Base-by-base conservation (phyloP, 2,329 filamentous ascomycete genomes). In the Exophiala phaeomuriformis region DNA sequence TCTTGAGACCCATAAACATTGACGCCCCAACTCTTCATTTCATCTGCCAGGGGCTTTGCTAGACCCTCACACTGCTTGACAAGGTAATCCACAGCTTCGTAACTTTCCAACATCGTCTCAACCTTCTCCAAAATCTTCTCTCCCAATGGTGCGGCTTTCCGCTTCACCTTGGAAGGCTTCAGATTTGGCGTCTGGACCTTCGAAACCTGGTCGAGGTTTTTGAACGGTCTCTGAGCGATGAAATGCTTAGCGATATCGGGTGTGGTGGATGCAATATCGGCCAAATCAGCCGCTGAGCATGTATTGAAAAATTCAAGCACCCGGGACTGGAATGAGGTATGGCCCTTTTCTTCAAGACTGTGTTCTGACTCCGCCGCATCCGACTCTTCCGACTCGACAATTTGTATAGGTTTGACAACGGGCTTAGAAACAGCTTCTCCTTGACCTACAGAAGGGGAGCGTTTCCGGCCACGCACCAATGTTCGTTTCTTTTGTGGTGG, bases 231-330 rank as follows among this genome's bases (percentile, higher is more conserved):
- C 57, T 86, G 78, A 1, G 81, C 79, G 7, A 95, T 72, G 51
- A 97, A 78, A 9, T 81, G 70, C 41, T 84, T 77, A 1, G 90
- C 83, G 44, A 84, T 77, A 4, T 83, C 80, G 60, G 85, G 79
- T 35, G 85, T 84, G 55, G 86, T 82, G 32, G 83, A 84, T 0
- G 88, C 88, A 56, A 96, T 84, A 61, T 95, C 90, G 1, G 86
- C 81, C 40, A 98, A 79, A 53, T 91, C 88, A 35, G 84, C 79
- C 6, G 81, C 73, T 3, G 82, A 81, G 67, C 88, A 93, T 0
- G 77, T 82, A 65, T 97, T 97, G 69, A 98, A 83, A 64, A 90
- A 94, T 5, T 83, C 78, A 30, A 97, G 74, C 4, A 96, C 80
- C 51, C 77, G 77, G 3, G 64, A 65, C 31, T 81, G 75, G 39